Conservation (phyloP, 2,329 filamentous ascomycete genomes). For the Cercospora sp. region DNA sequence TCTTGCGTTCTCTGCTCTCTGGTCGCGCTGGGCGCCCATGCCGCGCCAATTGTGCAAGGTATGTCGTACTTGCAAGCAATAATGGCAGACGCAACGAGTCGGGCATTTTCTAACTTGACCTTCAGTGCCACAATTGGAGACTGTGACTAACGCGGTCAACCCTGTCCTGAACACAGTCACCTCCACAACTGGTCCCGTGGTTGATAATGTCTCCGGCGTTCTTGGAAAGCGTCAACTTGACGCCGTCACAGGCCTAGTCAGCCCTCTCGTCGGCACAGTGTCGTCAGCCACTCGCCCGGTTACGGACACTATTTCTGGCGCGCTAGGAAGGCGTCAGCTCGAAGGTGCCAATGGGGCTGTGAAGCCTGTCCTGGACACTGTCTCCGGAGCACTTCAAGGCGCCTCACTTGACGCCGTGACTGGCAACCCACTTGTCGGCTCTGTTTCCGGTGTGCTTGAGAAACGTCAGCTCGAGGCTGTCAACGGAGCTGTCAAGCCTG, state of each 20-base stretch:
- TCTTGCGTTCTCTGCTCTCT: not conserved
- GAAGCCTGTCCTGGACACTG: not conserved
- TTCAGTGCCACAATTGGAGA: not conserved
- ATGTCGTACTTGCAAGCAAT: not conserved
- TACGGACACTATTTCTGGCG: not conserved
- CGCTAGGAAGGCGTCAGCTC: not conserved
- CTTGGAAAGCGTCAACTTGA: not conserved
- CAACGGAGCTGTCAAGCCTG: no score
- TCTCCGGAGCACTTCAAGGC: not conserved
- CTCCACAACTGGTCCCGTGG: not conserved
- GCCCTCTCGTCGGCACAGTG: not conserved
- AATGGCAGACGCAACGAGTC: not conserved
- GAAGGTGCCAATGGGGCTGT: not conserved
- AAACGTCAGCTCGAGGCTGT: not conserved
- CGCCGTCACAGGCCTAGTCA: not conserved
- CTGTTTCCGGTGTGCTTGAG: not conserved
- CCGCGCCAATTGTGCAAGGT: not conserved
- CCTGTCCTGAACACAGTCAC: not conserved
- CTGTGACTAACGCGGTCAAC: not conserved
- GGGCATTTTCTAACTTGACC: not conserved
- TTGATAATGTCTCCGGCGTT: not conserved
- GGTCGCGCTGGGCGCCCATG: not conserved
- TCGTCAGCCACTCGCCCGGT: not conserved
- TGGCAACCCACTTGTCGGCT: not conserved
- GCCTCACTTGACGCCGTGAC: not conserved